Evolutionary conservation across 768 basidiomycete genomes (phyloP), one percentile per base, ranked within the genome.

Genomic region (Multifurca ochricompacta): DNA sequence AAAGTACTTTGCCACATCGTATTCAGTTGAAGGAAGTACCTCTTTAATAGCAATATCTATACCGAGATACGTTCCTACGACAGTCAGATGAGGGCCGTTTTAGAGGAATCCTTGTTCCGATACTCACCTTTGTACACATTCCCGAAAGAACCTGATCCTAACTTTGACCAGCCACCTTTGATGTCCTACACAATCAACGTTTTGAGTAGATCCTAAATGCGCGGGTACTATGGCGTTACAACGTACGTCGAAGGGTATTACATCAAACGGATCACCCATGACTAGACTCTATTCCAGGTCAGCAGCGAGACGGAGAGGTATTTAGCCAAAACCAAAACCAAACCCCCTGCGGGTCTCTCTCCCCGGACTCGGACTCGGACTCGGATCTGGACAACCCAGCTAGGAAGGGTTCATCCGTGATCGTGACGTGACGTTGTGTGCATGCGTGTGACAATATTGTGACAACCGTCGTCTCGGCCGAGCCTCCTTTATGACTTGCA

Each of bases 1-100:
- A 68, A 98, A 95, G 73, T 99, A 98, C 70, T 99, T 99, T 63
- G 85, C 79, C 32, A 96, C 92, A 63, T 96, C 91, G 70, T 97
- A 97, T 54, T 88, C 90, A 5, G 71, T 86, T 19, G 88, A 92
- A 0, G 91, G 91, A 7, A 96, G 75, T 3, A 98, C 92, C 71
- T 98, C 94, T 69, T 96, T 96, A 69, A 97, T 91, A 31, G 93
- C 93, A 32, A 96, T 88, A 60, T 96, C 90, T 60, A 96, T 90
- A 7, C 96, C 96, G 32, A 99, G 84, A 71, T 99, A 99, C 27
- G 71, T 79, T 2, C 87, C 91, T 90, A 63, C 48, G 14, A 36
- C 27, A 6, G 30, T 4, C 6, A 11, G 39, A 25, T n/a, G 37
- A 51, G 25, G 62, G 46, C 25, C 37, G 21, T 16, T 47, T 27